Conservation (phyloP, 129 eudicot species). For the Heracleum sosnowskyi region DNA sequence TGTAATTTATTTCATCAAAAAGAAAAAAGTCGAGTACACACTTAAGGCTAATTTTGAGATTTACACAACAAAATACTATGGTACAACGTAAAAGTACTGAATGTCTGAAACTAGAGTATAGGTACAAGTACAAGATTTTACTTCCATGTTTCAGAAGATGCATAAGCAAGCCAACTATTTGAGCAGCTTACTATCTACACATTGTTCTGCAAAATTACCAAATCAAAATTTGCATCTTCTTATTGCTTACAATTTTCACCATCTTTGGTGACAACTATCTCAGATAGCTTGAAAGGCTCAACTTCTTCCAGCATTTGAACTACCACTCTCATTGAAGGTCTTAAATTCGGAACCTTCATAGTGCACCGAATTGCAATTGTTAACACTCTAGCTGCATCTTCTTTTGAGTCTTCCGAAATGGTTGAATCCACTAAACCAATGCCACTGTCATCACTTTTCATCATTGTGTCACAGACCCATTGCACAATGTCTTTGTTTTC, state of each 20-base stretch:
- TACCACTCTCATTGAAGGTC: conserved; percentile 12
- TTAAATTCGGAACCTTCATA: not conserved
- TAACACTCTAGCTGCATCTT: conserved; percentile 4
- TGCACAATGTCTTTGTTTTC: conserved; percentile 11
- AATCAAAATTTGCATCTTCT: conserved; percentile 1
- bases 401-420: not conserved
- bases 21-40: no score
- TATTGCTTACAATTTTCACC: not conserved
- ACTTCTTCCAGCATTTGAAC: conserved; percentile 10
- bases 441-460: not conserved
- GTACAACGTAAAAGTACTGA: no score
- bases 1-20: no score
- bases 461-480: not conserved
- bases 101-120: not conserved
- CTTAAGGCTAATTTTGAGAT: no score
- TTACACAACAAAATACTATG: not conserved
- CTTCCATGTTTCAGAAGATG: not conserved
- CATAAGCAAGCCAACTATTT: not conserved
- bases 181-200: not conserved
- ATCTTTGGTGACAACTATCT: not conserved
- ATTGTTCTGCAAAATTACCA: not conserved
- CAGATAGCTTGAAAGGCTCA: not conserved
- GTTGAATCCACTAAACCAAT: not conserved
- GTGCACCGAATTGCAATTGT: conserved; percentile 10
- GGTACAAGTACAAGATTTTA: not conserved